A percentile compares a stretch with the other conserved stretches of the same genome.
Conservation (phyloP, 2,329 filamentous ascomycete species). For the Elsinoe fawcettii region DNA sequence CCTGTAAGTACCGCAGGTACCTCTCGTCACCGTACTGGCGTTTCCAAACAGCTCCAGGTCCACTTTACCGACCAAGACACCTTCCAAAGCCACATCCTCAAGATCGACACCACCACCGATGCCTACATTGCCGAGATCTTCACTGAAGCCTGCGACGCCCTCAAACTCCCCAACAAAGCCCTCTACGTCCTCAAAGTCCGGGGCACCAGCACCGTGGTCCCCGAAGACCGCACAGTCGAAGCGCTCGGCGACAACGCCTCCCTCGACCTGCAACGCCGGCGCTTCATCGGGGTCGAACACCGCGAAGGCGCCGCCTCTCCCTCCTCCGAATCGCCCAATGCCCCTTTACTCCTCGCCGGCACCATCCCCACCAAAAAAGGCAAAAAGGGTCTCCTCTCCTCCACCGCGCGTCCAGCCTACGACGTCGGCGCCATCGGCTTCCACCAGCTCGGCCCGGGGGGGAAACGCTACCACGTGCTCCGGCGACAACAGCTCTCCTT, state of each 20-base stretch:
- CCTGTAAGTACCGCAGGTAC: slow-evolving; percentile 37
- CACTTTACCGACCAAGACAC: slow-evolving; percentile 61
- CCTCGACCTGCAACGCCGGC: slow-evolving; percentile 65
- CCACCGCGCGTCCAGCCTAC: slow-evolving; percentile 16
- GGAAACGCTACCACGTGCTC: slow-evolving; percentile 69
- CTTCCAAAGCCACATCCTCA: slow-evolving; percentile 62
- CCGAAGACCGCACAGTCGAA: slow-evolving; percentile 69
- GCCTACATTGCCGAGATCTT: slow-evolving; percentile 78
- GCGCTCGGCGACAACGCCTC: slow-evolving; percentile 68
- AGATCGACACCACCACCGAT: slow-evolving; percentile 69
- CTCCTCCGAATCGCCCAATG: slow-evolving; percentile 61
- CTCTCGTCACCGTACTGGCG: slow-evolving; percentile 52
- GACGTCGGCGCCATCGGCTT: slow-evolving; percentile 37
- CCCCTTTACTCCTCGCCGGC: slow-evolving; percentile 49
- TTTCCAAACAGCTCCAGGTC: slow-evolving; percentile 63
- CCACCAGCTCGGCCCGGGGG: slow-evolving; percentile 19
- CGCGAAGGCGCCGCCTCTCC: slow-evolving; percentile 61
- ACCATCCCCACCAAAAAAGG: slow-evolving; percentile 39
- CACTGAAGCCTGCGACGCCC: slow-evolving; percentile 67
- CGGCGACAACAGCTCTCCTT: slow-evolving; percentile 78
- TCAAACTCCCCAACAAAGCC: slow-evolving; percentile 64
- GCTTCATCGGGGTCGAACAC: slow-evolving; percentile 54
- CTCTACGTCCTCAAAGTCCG: slow-evolving; percentile 72
- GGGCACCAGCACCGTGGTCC: slow-evolving; percentile 64
- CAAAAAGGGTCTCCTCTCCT: slow-evolving; percentile 33